A percentile compares a stretch with the other conserved stretches of the same genome.
phyloP scores from a whole-genome alignment of 2,329 filamentous ascomycete species.

The Bipolaris cookei region DNA sequence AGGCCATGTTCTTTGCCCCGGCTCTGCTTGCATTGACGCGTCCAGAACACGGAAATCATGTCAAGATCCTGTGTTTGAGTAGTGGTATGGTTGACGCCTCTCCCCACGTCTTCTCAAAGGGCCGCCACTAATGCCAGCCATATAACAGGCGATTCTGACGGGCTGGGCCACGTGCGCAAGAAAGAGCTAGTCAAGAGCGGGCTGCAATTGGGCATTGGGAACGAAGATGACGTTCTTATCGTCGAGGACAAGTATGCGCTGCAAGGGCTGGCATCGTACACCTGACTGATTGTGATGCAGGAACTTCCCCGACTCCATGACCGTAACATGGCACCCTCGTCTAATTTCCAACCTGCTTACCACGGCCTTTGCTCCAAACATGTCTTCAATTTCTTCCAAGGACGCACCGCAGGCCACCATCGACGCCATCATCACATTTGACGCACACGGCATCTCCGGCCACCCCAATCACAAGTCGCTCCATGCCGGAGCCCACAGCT shows the following conservation, averaged over 20 bases:
- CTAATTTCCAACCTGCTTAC: slow-evolving; percentile 74
- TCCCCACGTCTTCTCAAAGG: background rate
- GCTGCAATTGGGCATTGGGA: slow-evolving; percentile 73
- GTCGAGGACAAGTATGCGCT: slow-evolving; percentile 73
- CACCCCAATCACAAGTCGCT: slow-evolving; percentile 95
- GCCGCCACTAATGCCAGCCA: slow-evolving; percentile 12
- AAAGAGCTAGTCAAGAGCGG: slow-evolving; percentile 84
- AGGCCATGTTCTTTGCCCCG: slow-evolving; percentile 99
- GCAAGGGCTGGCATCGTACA: slow-evolving; percentile 8
- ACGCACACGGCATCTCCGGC: slow-evolving; percentile 77
- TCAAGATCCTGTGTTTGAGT: slow-evolving; percentile 93
- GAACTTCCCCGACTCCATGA: slow-evolving; percentile 91
- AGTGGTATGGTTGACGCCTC: slow-evolving; percentile 63
- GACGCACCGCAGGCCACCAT: slow-evolving; percentile 63
- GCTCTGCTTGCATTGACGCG: slow-evolving; percentile 82
- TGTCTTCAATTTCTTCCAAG: slow-evolving; percentile 52
- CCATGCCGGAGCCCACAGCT: slow-evolving; percentile 78
- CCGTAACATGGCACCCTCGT: slow-evolving; percentile 72
- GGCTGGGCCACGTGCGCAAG: slow-evolving; percentile 81
- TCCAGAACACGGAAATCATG: slow-evolving; percentile 81
- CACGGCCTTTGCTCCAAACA: slow-evolving; percentile 74
- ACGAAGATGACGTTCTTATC: slow-evolving; percentile 82
- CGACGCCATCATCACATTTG: slow-evolving; percentile 89
- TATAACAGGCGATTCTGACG: slow-evolving; percentile 76
- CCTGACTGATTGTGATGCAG: slow-evolving; percentile 38